Conservation (phyloP, 768 basidiomycete genomes). For the Termitomyces sp. region DNA sequence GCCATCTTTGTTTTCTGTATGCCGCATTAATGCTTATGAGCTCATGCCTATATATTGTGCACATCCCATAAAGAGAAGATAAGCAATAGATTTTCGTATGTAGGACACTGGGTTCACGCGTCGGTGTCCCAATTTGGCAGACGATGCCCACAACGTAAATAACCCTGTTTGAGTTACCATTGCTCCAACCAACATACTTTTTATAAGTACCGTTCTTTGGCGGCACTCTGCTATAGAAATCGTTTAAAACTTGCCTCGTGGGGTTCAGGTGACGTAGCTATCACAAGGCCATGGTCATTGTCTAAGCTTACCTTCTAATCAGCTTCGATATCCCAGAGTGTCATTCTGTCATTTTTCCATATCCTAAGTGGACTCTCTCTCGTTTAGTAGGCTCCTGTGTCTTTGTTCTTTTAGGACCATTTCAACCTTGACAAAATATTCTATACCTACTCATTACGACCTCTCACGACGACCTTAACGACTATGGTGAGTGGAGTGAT, state of each 20-base stretch:
- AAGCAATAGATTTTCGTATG: neutral
- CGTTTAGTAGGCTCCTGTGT: neutral
- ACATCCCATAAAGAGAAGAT: too few relatives aligned
- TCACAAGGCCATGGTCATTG: neutral
- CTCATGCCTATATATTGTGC: slow-evolving; percentile 10
- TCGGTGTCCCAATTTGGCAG: neutral
- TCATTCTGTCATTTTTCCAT: slow-evolving; percentile 5
- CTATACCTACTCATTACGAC: neutral
- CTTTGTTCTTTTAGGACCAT: neutral
- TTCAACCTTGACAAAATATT: neutral
- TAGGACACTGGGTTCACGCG: too few relatives aligned
- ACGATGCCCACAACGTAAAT: neutral
- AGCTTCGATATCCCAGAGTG: slow-evolving; percentile 10
- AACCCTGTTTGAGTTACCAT: neutral
- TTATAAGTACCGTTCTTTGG: too few relatives aligned
- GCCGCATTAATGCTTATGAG: slow-evolving; percentile 17
- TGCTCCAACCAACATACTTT: neutral
- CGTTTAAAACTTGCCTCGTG: neutral
- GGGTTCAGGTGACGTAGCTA: neutral
- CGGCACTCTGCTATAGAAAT: neutral
- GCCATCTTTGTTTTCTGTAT: slow-evolving; percentile 19
- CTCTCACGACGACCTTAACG: slow-evolving; percentile 3
- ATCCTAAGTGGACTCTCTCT: neutral
- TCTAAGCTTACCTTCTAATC: slow-evolving; percentile 3
- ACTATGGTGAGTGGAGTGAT: slow-evolving; percentile 15